Base-by-base conservation (phyloP, 2,329 filamentous ascomycete species). In the Byssothecium circinans region DNA sequence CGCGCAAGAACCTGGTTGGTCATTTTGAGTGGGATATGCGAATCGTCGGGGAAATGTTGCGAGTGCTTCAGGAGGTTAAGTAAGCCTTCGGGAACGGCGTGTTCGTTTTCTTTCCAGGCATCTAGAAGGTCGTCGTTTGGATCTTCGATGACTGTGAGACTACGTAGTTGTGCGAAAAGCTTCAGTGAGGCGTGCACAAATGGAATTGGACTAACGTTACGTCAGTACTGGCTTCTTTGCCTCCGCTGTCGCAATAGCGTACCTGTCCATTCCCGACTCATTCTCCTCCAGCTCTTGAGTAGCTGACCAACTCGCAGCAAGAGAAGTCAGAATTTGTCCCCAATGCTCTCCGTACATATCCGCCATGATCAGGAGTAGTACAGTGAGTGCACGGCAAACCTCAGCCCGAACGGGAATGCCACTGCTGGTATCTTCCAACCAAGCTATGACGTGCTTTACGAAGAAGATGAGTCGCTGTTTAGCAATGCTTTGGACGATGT, bases 281-380 rank as follows among this genome's bases (percentile, higher is more conserved):
- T 57, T 59, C 27, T 61, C 53, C 37, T 65, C 58, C 6, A 69
- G 41, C 41, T 64, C 59, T 8, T 43, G 48, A 2, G 55, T 62
- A 8, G 51, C 45, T 8, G 53, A 48, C 74, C 75, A 78, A 17
- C 63, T 64, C 3, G 49, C 49, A 1, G 65, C 60, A n/a, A 78
- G 43, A 2, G 61, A 61, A 7, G 58, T 56, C 12, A 77, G 44
- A 5, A 75, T 63, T 12, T 74, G 64, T 41, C 85, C 81, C 94
- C 94, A 99, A 64, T 96, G 89, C 0, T 88, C 83, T 0, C 92
- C 94, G 60, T 96, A 96, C 1, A 96, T 84, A 38, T 91, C 87
- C 49, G 83, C 81, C 58, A 96, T 86, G 33, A 81, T 81, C 2
- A 89, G 88, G 0, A 96, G 70, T 3, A 96, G 74, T 3, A 76